Base-by-base conservation (phyloP, 805 yeast genomes). In the Hagleromyces aurorensis region DNA sequence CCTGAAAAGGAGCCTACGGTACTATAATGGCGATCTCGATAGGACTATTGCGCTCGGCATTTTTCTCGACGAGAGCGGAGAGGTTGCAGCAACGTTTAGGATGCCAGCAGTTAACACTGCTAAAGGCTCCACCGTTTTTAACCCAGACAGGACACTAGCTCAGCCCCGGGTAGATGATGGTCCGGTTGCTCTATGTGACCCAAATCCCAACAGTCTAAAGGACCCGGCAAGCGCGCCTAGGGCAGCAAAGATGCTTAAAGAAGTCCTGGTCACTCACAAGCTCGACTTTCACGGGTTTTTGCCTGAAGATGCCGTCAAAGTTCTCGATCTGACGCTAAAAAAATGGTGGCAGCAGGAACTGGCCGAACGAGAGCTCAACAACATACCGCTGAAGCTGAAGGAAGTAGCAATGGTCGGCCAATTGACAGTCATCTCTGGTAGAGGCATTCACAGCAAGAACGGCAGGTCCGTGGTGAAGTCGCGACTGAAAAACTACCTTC, bases 291-390 rank as follows among this genome's bases (percentile, higher is more conserved):
- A 81, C 50, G 65, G 68, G 0, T 63, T 65, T 32, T 50, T 55
- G 6, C 72, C 72, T 7, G 41, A 57, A 0, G 65, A 62, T 18
- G 84, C 86, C 0, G 40, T 65, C 5, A 30, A 34, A 2, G 48
- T 67, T 2, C 54, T 67, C 1, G 33, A 46, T 4, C 27, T 21
- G 7, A 67, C 65, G 0, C 46, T 77, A 3, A 23, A 44, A 0
- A 53, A 48, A 4, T 81, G 91, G 91, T 81, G 89, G 89, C 37
- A 46, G 1, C 61, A 59, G 14, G 89, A 81, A 48, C 21, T 65
- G 12, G 40, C 43, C 2, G 48, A 53, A 13, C 47, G 87, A 30
- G 66, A 59, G 31, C 40, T 55, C 2, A 31, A 47, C 13, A 72
- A 73, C 0, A 60, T 53, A 4, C 45, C 52, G 4, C 37, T 48